Percentiles rank a stretch among this genome's conserved stretches.
phyloP scores from a whole-genome alignment of 306 rosid species.

The Sphenostylis stenocarpa region DNA sequence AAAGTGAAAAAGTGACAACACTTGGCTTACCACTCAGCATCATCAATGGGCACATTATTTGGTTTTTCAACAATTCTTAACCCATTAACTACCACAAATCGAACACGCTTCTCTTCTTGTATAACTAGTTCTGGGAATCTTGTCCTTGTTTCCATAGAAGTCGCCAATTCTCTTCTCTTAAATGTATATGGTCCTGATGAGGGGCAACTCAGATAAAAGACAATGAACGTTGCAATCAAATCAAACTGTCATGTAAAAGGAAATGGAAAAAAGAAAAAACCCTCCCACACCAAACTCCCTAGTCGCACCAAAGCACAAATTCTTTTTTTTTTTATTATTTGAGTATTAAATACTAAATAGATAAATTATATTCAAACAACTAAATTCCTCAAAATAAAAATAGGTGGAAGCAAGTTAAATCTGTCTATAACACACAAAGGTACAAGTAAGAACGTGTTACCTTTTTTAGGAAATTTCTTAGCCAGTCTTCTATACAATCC shows the following conservation, averaged over 20 bases:
- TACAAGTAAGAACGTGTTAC: constrained; percentile 32
- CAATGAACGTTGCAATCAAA: constrained; percentile 18
- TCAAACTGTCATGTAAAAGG: background rate
- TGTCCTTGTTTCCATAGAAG: constrained; percentile 88
- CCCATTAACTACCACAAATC: constrained; percentile 94
- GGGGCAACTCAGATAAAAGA: constrained; percentile 18
- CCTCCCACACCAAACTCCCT: background rate
- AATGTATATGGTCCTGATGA: constrained; percentile 63
- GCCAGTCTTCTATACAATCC: constrained; percentile 92
- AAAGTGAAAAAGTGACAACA: background rate
- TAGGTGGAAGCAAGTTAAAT: background rate
- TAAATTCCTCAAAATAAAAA: background rate
- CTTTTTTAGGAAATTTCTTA: constrained; percentile 92
- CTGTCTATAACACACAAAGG: background rate
- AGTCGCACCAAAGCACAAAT: background rate
- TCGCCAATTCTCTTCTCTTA: constrained; percentile 95
- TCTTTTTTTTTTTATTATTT: background rate
- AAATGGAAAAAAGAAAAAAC: background rate
- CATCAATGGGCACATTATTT: constrained; percentile 56
- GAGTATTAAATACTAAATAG: background rate
- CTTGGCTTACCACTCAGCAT: constrained; percentile 76
- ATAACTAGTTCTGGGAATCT: constrained; percentile 90
- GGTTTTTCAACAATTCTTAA: constrained; percentile 87
- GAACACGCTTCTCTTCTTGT: constrained; percentile 96
- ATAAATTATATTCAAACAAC: background rate